Evolutionary conservation across 2,329 filamentous ascomycete species (phyloP).

Genomic region (Aspergillus ruber): DNA sequence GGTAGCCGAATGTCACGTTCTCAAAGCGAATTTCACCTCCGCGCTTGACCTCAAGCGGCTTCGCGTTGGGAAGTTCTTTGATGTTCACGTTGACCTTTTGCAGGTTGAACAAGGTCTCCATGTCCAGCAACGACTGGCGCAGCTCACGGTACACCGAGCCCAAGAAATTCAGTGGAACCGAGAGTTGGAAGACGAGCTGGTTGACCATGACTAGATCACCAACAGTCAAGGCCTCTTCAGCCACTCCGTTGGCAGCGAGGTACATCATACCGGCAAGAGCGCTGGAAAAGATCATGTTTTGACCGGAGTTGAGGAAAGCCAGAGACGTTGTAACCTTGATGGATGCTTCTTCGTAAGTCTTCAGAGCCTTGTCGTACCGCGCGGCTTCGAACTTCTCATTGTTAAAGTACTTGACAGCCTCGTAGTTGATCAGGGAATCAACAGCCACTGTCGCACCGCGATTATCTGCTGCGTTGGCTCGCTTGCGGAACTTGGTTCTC

Average conservation of each 20-base stretch:
- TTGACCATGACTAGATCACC: constrained; percentile 98
- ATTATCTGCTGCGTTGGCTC: constrained; percentile 95
- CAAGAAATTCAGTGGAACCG: constrained; percentile 92
- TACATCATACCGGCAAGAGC: constrained; percentile 98
- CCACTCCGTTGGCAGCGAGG: constrained; percentile 83
- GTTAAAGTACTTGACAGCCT: constrained; percentile 99
- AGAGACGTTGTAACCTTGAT: constrained; percentile 96
- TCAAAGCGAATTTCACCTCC: constrained; percentile 92
- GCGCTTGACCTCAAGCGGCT: constrained; percentile 62
- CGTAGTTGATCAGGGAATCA: constrained; percentile 96
- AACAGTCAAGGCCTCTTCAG: constrained; percentile 72
- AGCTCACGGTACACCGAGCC: constrained; percentile 97
- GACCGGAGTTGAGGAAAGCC: constrained; percentile 85
- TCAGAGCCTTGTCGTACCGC: constrained; percentile 80
- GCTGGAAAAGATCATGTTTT: constrained; percentile 94
- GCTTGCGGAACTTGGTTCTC: constrained; percentile 92
- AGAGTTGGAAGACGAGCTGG: constrained; percentile 96
- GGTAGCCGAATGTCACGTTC: constrained; percentile 91
- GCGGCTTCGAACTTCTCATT: constrained; percentile 93
- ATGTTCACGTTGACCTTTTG: constrained; percentile 93
- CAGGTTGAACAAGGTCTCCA: constrained; percentile 96
- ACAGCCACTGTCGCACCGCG: constrained; percentile 90
- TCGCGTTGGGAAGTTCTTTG: constrained; percentile 67
- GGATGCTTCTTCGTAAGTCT: constrained; percentile 82
- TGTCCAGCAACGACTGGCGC: constrained; percentile 87